Conservation (phyloP, 345 rosid genomes). For the Anastatica hierochuntica region DNA sequence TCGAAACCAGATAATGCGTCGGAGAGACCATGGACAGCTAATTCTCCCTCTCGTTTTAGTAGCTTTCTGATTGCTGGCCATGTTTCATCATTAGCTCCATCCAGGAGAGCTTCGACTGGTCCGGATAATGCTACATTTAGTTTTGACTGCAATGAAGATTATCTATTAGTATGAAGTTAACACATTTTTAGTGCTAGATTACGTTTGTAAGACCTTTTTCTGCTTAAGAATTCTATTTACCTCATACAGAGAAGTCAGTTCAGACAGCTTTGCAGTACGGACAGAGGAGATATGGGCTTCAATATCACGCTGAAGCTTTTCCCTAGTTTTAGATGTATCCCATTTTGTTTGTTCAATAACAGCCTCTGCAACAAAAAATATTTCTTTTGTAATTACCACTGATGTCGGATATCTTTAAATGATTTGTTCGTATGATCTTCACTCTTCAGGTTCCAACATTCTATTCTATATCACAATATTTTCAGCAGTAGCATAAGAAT, state of each 20-base stretch:
- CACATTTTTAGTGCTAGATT: background rate
- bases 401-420: constrained; percentile 1
- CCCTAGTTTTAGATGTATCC: constrained; percentile 72
- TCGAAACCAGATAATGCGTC: constrained; percentile 67
- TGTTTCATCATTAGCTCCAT: constrained; percentile 73
- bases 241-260: constrained; percentile 67
- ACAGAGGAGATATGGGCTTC: constrained; percentile 79
- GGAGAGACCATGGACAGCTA: constrained; percentile 63
- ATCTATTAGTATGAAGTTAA: constrained; percentile 4
- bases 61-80: constrained; percentile 89
- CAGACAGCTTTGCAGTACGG: constrained; percentile 70
- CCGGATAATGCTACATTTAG: constrained; percentile 62
- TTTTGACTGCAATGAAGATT: constrained; percentile 49
- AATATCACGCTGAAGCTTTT: constrained; percentile 76
- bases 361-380: constrained; percentile 50
- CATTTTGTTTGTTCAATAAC: constrained; percentile 79
- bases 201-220: constrained; percentile 1
- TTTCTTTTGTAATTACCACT: background rate
- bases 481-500: background rate
- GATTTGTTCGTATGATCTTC: background rate
- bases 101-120: constrained; percentile 89
- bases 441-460: constrained; percentile 11
- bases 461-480: background rate
- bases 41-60: constrained; percentile 49
- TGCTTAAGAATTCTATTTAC: constrained; percentile 28